Evolutionary conservation across 1,284 basidiomycete species (phyloP).

Genomic region (Sphagnurus paluster): DNA sequence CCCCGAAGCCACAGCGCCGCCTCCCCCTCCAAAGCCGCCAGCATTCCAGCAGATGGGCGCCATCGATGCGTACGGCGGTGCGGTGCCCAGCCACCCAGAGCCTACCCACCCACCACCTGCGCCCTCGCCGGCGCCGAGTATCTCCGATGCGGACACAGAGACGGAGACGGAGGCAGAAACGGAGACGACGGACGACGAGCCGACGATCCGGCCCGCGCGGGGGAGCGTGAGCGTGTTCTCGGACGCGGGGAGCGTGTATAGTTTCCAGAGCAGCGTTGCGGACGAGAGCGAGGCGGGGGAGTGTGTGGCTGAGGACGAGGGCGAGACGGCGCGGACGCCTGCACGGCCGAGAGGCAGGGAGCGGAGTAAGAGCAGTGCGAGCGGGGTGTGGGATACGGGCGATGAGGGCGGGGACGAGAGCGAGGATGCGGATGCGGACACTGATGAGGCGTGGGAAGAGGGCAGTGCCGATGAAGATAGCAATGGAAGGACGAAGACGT

Average conservation of each 20-base stretch:
- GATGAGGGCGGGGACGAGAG: constrained; percentile 23
- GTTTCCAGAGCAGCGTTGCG: constrained; percentile 5
- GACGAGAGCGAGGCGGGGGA: constrained; percentile 13
- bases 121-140: neutral
- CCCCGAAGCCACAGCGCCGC: constrained; percentile 19
- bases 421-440: constrained; percentile 13
- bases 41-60: constrained; percentile 41
- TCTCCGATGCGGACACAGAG: constrained; percentile 24
- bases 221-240: constrained; percentile 18
- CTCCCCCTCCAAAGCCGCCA: constrained; percentile 18
- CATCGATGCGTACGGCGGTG: constrained; percentile 49
- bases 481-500: too few relatives aligned
- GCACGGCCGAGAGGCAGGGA: too few relatives aligned
- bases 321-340: neutral
- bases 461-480: too few relatives aligned
- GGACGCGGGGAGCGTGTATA: constrained; percentile 7
- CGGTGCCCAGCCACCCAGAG: constrained; percentile 20
- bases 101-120: too few relatives aligned
- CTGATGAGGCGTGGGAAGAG: constrained; percentile 13
- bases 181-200: constrained; percentile 73
- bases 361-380: neutral
- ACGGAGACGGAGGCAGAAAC: constrained; percentile 46
- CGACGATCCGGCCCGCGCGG: constrained; percentile 58
- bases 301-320: constrained; percentile 8
- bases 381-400: constrained; percentile 22